A percentile compares a stretch with the other conserved stretches of the same genome.
Conservation (phyloP, 805 yeast genomes). For the Lipomyces chichibuensis region DNA sequence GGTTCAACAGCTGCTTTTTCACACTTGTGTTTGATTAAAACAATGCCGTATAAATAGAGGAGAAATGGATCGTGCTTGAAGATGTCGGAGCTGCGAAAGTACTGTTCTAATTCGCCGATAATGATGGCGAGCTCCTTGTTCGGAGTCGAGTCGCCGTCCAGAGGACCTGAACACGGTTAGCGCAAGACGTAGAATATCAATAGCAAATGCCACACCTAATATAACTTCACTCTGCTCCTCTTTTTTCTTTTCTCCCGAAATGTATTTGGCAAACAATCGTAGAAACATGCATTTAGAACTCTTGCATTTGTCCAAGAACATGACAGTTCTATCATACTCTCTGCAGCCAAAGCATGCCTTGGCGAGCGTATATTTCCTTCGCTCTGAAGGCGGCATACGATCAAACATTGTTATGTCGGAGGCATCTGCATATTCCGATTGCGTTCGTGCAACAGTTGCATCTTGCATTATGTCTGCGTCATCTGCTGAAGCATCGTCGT, state of each 20-base stretch:
- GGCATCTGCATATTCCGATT: neutral
- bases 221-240: conserved; percentile 75
- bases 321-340: conserved; percentile 80
- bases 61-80: conserved; percentile 58
- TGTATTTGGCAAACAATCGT: conserved; percentile 65
- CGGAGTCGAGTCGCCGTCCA: conserved; percentile 38
- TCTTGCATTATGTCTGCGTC: conserved; percentile 37
- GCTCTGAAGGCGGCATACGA: conserved; percentile 42
- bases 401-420: conserved; percentile 4
- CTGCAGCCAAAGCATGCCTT: conserved; percentile 75
- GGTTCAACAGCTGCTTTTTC: conserved; percentile 61
- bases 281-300: conserved; percentile 63
- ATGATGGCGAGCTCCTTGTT: conserved; percentile 45
- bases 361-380: conserved; percentile 60
- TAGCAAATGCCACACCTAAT: conserved; percentile 41
- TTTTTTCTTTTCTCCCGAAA: conserved; percentile 74
- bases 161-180: conserved; percentile 36
- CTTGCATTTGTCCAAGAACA: conserved; percentile 55
- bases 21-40: conserved; percentile 65
- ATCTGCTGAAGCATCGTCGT: conserved; percentile 34
- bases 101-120: conserved; percentile 49
- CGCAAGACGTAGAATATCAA: neutral
- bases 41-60: conserved; percentile 70
- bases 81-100: conserved; percentile 24
- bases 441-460: neutral